Evolutionary conservation across 352 stramenopile species (phyloP), one percentile per base, ranked within the genome.

Genomic region (Blastocystis sp.): DNA sequence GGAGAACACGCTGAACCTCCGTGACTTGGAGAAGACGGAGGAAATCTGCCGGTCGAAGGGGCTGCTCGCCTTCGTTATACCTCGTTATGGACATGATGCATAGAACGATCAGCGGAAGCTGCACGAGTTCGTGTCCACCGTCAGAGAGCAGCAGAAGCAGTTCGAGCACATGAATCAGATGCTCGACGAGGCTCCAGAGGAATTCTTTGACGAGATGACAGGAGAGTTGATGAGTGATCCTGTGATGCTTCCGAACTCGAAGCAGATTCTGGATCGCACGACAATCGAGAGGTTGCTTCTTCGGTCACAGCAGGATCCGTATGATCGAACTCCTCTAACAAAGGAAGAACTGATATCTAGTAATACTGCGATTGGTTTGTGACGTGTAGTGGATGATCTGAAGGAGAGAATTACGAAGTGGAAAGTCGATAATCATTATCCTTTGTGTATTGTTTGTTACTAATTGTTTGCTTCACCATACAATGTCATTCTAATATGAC

Each of bases 271-370:
- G 59, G 54, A 87, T 45, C 76, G 76, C 7, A 41, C 50, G 11
- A 87, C 56, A 29, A 77, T 87, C n/a, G 76, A 87, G 41, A 63
- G 43, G 1, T 18, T 61, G 39, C 63, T 87, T 4, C 20, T 77
- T 20, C 34, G 34, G n/a, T 26, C 34, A 3, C 39, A 61, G 50
- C 23, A 63, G n/a, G 63, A 87, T 47, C 76, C 76, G 7, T 87
- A 63, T 45, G 63, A 87, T 43, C 34, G 63, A 41, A 73, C 59
- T 7, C 76, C 76, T 13, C 76, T 87, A 18, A 87, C 76, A 20
- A 77, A 77, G 53, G 76, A 87, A 29, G 45, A 87, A 47, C 34
- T 87, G 43, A 87, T 87, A 50, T 56, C 76, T 9, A 54, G 76
- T 87, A 47, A 23, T 3, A 6, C 2, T 37, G 39, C n/a, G 3